phyloP scores from a whole-genome alignment of 2,329 filamentous ascomycete genomes.

The Xylariales sp. region DNA sequence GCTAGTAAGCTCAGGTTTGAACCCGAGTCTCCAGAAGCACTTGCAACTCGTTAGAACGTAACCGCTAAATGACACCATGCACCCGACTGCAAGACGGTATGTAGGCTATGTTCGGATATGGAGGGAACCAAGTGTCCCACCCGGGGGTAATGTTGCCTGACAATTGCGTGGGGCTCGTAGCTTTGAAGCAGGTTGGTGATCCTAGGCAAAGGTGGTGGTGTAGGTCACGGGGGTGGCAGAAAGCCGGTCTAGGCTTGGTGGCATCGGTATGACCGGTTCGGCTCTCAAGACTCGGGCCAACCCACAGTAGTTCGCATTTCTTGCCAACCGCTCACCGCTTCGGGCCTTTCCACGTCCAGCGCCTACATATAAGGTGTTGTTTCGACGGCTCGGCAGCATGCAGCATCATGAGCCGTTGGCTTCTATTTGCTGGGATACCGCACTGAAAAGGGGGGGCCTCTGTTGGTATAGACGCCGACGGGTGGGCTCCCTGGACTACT shows the following conservation, averaged over 20 bases:
- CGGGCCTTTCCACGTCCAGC: neutral
- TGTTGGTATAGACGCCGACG: neutral
- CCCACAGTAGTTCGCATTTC: constrained; percentile 4
- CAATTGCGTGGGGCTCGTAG: neutral
- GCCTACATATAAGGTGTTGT: too few relatives aligned
- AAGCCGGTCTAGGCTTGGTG: constrained; percentile 6
- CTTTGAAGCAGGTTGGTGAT: neutral
- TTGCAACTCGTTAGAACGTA: neutral
- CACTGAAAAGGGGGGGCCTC: neutral
- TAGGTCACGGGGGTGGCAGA: constrained; percentile 26
- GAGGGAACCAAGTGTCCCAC: neutral
- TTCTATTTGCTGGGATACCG: neutral
- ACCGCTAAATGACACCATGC: neutral
- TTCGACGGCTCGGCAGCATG: neutral
- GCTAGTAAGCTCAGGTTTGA: constrained; percentile 7
- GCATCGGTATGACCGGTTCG: constrained; percentile 6
- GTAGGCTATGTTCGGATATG: neutral
- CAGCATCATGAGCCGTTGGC: constrained; percentile 15
- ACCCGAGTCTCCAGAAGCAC: constrained; percentile 6
- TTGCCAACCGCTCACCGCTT: constrained; percentile 18
- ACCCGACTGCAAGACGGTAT: neutral
- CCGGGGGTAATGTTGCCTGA: neutral
- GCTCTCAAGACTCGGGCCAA: neutral
- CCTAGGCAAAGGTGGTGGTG: constrained; percentile 8
- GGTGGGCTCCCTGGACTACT: constrained; percentile 8